A percentile compares a stretch with the other conserved stretches of the same genome.
Evolutionary conservation across 768 basidiomycete species (phyloP).

Genomic region (Kwoniella heveanensis): DNA sequence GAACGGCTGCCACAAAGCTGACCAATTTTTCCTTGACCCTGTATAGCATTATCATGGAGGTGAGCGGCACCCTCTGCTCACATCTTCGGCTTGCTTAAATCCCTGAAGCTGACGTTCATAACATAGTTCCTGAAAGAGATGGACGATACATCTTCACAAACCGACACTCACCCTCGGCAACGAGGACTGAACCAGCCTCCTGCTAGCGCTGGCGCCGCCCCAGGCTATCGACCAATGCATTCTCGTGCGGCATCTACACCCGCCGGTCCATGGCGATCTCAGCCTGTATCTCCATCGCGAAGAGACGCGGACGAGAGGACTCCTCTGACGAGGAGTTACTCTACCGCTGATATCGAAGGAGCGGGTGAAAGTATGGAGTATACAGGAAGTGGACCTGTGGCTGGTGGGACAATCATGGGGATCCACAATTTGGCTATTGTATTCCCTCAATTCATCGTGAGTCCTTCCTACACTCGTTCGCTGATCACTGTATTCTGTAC

Average conservation of each 20-base stretch:
- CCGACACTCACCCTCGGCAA: constrained; percentile 5
- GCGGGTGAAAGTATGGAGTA: constrained; percentile 52
- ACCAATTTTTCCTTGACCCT: not conserved
- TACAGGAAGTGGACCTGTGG: constrained; percentile 59
- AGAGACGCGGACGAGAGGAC: constrained; percentile 51
- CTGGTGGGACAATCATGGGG: constrained; percentile 88
- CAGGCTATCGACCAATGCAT: constrained; percentile 55
- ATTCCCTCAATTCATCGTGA: constrained; percentile 86
- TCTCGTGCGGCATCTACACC: constrained; percentile 54
- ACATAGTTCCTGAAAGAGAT: constrained; percentile 74
- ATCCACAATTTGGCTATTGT: constrained; percentile 96
- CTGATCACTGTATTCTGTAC: no score
- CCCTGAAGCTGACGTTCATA: not conserved
- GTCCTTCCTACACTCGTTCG: no score
- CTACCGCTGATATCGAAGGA: constrained; percentile 54
- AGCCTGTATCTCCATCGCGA: constrained; percentile 32
- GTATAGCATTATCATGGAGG: constrained; percentile 85
- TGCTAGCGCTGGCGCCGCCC: constrained; percentile 55
- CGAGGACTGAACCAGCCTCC: not conserved
- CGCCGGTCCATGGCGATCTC: constrained; percentile 32
- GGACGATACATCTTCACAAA: constrained; percentile 53
- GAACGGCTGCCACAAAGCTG: no score
- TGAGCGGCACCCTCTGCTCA: constrained; percentile 57
- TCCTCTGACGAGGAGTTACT: constrained; percentile 55
- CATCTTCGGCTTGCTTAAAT: not conserved